These are phyloP conservation scores for Cicer yamashitae DNA, from an alignment of 306 rosid genomes.

Conservation along the genomic window DNA sequence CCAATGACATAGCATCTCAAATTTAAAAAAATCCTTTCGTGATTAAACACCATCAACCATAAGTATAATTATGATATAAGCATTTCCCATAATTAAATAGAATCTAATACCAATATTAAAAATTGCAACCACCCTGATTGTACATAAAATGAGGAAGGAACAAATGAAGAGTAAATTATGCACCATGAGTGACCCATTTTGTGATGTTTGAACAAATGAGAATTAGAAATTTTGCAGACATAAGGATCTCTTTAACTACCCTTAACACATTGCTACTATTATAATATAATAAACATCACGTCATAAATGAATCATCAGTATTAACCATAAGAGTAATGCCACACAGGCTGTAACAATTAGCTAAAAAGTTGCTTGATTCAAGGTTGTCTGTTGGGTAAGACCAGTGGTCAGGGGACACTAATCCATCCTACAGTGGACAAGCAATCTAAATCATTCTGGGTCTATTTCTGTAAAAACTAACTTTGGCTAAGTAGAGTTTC, in stretches of 20 bases:
- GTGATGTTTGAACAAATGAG: not conserved
- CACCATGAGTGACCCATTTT: not conserved
- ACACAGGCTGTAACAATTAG: not conserved
- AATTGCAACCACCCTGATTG: not conserved
- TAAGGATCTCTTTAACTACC: not conserved
- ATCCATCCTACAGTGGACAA: not conserved
- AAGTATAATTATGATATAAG: not conserved
- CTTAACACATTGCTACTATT: not conserved
- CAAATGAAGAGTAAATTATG: not conserved
- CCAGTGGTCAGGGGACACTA: not conserved
- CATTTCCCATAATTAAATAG: not conserved
- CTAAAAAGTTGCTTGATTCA: not conserved
- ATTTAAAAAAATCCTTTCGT: not conserved
- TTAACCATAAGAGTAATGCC: slow-evolving; percentile 1
- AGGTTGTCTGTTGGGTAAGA: not conserved
- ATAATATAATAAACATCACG: not conserved
- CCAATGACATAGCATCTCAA: not conserved
- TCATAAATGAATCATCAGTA: slow-evolving; percentile 2
- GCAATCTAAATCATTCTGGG: not conserved
- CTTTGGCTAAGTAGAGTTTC: no score
- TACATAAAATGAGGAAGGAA: not conserved
- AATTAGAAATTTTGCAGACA: not conserved
- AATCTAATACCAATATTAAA: not conserved
- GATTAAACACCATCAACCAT: not conserved
- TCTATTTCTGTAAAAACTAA: no score